Evolutionary conservation across 2,329 filamentous ascomycete species (phyloP).

Genomic region (Aspergillus sp.): DNA sequence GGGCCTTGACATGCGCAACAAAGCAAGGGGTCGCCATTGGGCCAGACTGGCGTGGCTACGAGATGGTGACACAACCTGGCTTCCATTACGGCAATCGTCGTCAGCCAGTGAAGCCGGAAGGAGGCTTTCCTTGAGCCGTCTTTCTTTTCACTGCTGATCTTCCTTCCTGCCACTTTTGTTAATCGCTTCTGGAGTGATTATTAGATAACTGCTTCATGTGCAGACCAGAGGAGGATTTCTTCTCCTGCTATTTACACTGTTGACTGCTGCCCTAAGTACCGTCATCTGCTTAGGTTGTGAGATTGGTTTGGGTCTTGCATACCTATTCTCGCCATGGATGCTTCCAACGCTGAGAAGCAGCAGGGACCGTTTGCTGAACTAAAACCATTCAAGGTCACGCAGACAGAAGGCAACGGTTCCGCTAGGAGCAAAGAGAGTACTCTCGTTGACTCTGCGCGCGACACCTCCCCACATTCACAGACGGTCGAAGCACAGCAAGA

Average conservation of each 20-base stretch:
- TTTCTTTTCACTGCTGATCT: neutral
- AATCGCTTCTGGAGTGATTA: neutral
- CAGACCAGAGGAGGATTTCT: neutral
- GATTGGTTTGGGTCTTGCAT: too few species aligned
- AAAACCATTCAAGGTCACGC: neutral
- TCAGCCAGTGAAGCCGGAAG: neutral
- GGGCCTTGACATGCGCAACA: neutral
- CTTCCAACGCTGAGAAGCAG: neutral
- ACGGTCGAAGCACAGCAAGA: constrained; percentile 17
- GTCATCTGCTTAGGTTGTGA: too few species aligned
- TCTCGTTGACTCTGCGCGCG: constrained; percentile 17
- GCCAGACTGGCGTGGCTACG: neutral
- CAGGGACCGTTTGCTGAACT: neutral
- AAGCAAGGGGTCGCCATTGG: neutral
- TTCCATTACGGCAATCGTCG: neutral
- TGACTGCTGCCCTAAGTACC: neutral
- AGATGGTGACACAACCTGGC: neutral
- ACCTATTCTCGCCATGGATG: neutral
- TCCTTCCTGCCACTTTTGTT: too few species aligned
- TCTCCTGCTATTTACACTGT: neutral
- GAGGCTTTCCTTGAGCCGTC: neutral
- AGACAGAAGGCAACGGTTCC: neutral
- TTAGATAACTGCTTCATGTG: neutral
- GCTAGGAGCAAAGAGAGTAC: constrained; percentile 20
- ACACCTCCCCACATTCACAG: neutral